Conservation (phyloP, 257 asterid genomes). For the Cordia subcordata region DNA sequence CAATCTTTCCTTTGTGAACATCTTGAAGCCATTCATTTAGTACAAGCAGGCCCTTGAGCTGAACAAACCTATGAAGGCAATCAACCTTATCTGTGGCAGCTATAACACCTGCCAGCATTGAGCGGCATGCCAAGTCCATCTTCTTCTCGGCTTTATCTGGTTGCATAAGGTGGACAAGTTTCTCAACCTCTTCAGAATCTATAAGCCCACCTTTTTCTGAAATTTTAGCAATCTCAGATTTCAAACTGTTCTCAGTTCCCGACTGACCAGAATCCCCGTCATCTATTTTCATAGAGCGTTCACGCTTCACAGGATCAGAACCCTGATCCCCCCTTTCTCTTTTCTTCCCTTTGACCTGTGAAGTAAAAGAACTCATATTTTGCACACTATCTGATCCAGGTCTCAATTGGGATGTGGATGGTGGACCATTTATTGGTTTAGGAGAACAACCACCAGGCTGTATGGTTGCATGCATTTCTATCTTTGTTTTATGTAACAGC, state of each 20-base stretch:
- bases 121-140: constrained; percentile 33
- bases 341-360: constrained; percentile 76
- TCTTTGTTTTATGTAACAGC: constrained; percentile 51
- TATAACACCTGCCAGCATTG: constrained; percentile 42
- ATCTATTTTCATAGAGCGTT: constrained; percentile 50
- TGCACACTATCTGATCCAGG: constrained; percentile 55
- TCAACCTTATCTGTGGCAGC: constrained; percentile 50
- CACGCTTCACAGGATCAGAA: constrained; percentile 63
- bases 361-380: constrained; percentile 45
- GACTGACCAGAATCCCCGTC: constrained; percentile 39
- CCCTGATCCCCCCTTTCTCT: constrained; percentile 81
- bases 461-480: constrained; percentile 67
- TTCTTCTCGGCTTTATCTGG: constrained; percentile 29
- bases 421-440: constrained; percentile 53
- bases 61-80: constrained; percentile 48
- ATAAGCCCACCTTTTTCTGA: constrained; percentile 58
- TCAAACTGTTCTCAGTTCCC: constrained; percentile 47
- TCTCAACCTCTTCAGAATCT: constrained; percentile 39
- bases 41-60: constrained; percentile 50
- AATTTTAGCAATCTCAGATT: constrained; percentile 60
- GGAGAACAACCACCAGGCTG: constrained; percentile 84
- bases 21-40: constrained; percentile 59
- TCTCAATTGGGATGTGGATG: constrained; percentile 57
- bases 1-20: constrained; percentile 38
- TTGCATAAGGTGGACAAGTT: constrained; percentile 44